Percentiles rank a stretch among this genome's conserved stretches.
Evolutionary conservation across 768 basidiomycete species (phyloP).

Genomic region (Mycena kentingensis): DNA sequence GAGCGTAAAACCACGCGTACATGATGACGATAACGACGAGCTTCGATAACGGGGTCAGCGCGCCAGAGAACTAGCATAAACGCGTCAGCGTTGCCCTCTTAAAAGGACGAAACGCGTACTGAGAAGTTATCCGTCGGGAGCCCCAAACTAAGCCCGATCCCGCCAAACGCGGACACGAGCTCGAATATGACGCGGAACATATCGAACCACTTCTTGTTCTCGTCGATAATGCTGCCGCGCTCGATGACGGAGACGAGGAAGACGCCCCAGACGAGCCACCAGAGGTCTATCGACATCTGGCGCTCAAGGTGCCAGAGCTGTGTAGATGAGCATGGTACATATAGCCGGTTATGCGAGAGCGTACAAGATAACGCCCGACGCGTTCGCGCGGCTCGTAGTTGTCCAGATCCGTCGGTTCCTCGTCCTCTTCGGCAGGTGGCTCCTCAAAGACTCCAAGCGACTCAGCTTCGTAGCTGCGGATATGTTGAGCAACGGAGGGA

Average conservation of each 20-base stretch:
- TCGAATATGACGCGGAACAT: constrained; percentile 60
- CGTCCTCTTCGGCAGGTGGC: constrained; percentile 50
- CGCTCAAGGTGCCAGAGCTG: constrained; percentile 59
- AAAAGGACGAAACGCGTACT: constrained; percentile 3
- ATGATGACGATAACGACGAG: constrained; percentile 73
- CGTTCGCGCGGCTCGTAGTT: constrained; percentile 42
- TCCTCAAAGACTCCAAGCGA: constrained; percentile 69
- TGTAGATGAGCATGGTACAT: not conserved
- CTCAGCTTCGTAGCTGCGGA: constrained; percentile 62
- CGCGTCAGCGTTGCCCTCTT: not conserved
- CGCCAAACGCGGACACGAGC: constrained; percentile 66
- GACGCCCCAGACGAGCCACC: constrained; percentile 78
- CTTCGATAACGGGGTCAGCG: constrained; percentile 67
- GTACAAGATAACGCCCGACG: constrained; percentile 41
- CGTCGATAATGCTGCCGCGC: constrained; percentile 55
- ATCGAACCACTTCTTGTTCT: constrained; percentile 64
- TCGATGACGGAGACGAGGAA: constrained; percentile 76
- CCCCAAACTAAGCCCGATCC: constrained; percentile 71
- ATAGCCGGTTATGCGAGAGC: not conserved
- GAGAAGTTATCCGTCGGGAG: constrained; percentile 60
- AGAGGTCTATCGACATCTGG: constrained; percentile 71
- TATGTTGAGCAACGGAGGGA: not conserved
- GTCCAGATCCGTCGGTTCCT: constrained; percentile 45
- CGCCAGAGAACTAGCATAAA: constrained; percentile 59
- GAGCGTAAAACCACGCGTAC: constrained; percentile 33